These are phyloP conservation scores for Aspergillus tanneri DNA, from an alignment of 2,329 filamentous ascomycete genomes.

Conservation along the genomic window DNA sequence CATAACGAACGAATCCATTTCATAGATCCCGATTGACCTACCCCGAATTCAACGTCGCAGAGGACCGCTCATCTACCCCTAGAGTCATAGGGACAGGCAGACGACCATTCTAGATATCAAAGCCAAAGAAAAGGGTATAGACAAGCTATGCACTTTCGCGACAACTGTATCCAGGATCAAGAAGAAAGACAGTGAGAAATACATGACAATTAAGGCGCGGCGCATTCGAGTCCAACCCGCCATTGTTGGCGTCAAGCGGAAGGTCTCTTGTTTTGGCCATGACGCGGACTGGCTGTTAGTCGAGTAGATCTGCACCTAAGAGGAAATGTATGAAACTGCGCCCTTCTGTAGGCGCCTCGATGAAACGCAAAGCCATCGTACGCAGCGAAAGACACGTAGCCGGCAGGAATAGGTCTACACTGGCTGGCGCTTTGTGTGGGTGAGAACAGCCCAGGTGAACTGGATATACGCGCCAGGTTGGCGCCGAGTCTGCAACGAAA, in stretches of 20 bases:
- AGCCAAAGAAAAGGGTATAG: slow-evolving; percentile 4
- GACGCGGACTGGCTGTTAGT: slow-evolving; percentile 16
- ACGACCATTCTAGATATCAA: slow-evolving; percentile 24
- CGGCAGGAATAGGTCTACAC: background rate
- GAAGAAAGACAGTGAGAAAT: background rate
- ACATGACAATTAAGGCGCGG: slow-evolving; percentile 13
- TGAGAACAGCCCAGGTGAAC: slow-evolving; percentile 8
- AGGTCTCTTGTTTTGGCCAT: slow-evolving; percentile 14
- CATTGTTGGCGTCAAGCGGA: slow-evolving; percentile 17
- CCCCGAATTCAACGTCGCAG: slow-evolving; percentile 20
- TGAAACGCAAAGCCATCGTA: slow-evolving; percentile 29
- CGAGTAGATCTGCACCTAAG: slow-evolving; percentile 20
- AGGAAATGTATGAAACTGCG: slow-evolving; percentile 21
- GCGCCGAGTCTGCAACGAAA: slow-evolving; percentile 21
- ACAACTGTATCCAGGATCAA: background rate
- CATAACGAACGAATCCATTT: background rate
- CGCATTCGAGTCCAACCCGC: slow-evolving; percentile 10
- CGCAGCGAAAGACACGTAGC: slow-evolving; percentile 6
- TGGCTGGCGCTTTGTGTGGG: slow-evolving; percentile 16
- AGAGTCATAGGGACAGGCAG: slow-evolving; percentile 21
- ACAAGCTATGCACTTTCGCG: slow-evolving; percentile 4
- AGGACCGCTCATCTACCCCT: slow-evolving; percentile 25
- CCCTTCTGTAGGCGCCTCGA: slow-evolving; percentile 28
- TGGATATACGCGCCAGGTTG: slow-evolving; percentile 25
- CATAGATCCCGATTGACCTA: slow-evolving; percentile 11